Percentiles rank a stretch among this genome's conserved stretches.
phyloP scores from a whole-genome alignment of 2,329 filamentous ascomycete genomes.

The Calonectria pseudoturangicola region DNA sequence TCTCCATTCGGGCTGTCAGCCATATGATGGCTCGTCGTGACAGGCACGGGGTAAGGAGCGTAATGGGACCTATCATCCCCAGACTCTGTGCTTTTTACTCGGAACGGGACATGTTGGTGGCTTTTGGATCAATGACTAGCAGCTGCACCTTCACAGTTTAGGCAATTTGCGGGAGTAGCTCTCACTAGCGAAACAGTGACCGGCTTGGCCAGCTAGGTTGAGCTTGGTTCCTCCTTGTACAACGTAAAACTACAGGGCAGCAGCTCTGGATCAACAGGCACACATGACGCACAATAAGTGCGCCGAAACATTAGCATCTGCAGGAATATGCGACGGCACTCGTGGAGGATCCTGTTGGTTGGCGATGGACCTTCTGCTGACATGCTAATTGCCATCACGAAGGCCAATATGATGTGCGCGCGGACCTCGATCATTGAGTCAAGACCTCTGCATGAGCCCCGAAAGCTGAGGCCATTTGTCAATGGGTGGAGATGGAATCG shows the following conservation, averaged over 20 bases:
- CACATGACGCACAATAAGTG: slow-evolving; percentile 2
- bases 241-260: not conserved
- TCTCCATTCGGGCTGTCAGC: slow-evolving; percentile 10
- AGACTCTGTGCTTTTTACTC: not conserved
- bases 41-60: slow-evolving; percentile 11
- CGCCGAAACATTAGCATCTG: slow-evolving; percentile 1
- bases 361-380: not conserved
- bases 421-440: slow-evolving; percentile 27
- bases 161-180: not conserved
- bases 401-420: slow-evolving; percentile 8
- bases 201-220: slow-evolving; percentile 2
- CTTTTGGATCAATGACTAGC: slow-evolving; percentile 13
- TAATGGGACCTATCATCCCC: slow-evolving; percentile 5
- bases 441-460: slow-evolving; percentile 24
- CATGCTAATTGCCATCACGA: not conserved
- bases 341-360: not conserved
- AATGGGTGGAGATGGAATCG: slow-evolving; percentile 31
- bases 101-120: slow-evolving; percentile 14
- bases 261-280: not conserved
- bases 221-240: not conserved
- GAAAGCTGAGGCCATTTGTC: slow-evolving; percentile 32
- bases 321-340: not conserved
- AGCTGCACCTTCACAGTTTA: slow-evolving; percentile 17
- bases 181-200: not conserved
- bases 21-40: slow-evolving; percentile 28